phyloP scores from a whole-genome alignment of 2,329 filamentous ascomycete species.

The Westerdykella aurantiaca region DNA sequence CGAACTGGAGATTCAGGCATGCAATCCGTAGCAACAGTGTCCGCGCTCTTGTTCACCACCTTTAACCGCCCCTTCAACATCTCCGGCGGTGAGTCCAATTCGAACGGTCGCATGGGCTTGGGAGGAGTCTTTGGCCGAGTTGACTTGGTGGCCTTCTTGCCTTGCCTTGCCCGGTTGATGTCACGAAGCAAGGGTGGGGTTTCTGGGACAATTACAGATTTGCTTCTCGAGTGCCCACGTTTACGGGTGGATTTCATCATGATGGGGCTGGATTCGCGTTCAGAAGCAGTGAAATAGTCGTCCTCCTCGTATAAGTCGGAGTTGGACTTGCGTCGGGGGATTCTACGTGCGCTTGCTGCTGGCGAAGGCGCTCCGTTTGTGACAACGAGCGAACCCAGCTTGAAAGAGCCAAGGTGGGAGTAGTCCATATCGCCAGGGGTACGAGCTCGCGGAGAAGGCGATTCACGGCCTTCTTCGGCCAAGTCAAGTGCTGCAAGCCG shows the following conservation, averaged over 20 bases:
- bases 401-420: slow-evolving; percentile 38
- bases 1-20: slow-evolving; percentile 7
- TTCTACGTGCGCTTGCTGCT: slow-evolving; percentile 31
- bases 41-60: slow-evolving; percentile 15
- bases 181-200: slow-evolving; percentile 13
- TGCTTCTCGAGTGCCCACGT: slow-evolving; percentile 22
- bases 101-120: slow-evolving; percentile 5
- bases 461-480: slow-evolving; percentile 19
- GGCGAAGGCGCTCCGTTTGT: slow-evolving; percentile 46
- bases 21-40: slow-evolving; percentile 21
- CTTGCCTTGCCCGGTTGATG: slow-evolving; percentile 2
- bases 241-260: slow-evolving; percentile 16
- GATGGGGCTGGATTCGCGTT: slow-evolving; percentile 14
- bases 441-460: slow-evolving; percentile 20
- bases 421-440: slow-evolving; percentile 42
- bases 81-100: slow-evolving; percentile 5
- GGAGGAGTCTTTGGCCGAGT: slow-evolving; percentile 10
- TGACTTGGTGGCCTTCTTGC: slow-evolving; percentile 6
- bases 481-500: slow-evolving; percentile 17
- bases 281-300: slow-evolving; percentile 27
- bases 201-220: slow-evolving; percentile 19
- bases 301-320: slow-evolving; percentile 9
- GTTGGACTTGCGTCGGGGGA: slow-evolving; percentile 8
- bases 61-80: slow-evolving; percentile 9
- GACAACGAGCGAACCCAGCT: slow-evolving; percentile 42